These are phyloP conservation scores for Cryptomeria japonica DNA, from an alignment of 75 land plant species.

Conservation along the genomic window DNA sequence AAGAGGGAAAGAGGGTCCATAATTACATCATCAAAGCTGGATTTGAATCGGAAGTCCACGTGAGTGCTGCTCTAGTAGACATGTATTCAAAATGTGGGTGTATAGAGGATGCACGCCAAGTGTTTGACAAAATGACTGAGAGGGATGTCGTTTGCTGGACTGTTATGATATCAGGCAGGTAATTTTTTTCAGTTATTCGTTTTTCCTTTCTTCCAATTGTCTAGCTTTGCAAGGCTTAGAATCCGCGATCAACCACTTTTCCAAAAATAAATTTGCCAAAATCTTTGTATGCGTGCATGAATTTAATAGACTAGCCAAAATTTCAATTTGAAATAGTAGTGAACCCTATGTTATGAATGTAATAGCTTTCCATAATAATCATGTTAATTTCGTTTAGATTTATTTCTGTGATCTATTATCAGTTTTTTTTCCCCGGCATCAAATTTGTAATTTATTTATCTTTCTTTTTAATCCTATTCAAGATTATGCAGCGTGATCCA, in stretches of 20 bases:
- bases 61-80: slow-evolving; percentile 14
- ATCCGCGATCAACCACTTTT: too few species aligned
- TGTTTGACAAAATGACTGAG: slow-evolving; percentile 19
- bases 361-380: too few species aligned
- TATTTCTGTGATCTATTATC: too few species aligned
- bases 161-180: slow-evolving; percentile 8
- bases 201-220: neutral
- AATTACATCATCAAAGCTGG: slow-evolving; percentile 4
- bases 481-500: too few species aligned
- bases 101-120: slow-evolving; percentile 11
- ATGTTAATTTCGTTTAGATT: too few species aligned
- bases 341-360: too few species aligned
- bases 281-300: neutral
- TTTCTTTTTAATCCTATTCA: too few species aligned
- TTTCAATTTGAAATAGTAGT: neutral
- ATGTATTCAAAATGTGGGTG: slow-evolving; percentile 24
- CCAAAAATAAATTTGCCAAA: neutral
- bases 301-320: neutral
- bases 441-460: too few species aligned
- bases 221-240: neutral
- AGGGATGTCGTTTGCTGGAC: slow-evolving; percentile 19
- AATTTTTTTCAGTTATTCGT: neutral
- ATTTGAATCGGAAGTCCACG: slow-evolving; percentile 13
- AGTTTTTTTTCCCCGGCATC: too few species aligned
- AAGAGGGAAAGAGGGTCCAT: slow-evolving; percentile 13